A percentile compares a stretch with the other conserved stretches of the same genome.
phyloP scores from a whole-genome alignment of 305 asterid species.

The Withania somnifera region DNA sequence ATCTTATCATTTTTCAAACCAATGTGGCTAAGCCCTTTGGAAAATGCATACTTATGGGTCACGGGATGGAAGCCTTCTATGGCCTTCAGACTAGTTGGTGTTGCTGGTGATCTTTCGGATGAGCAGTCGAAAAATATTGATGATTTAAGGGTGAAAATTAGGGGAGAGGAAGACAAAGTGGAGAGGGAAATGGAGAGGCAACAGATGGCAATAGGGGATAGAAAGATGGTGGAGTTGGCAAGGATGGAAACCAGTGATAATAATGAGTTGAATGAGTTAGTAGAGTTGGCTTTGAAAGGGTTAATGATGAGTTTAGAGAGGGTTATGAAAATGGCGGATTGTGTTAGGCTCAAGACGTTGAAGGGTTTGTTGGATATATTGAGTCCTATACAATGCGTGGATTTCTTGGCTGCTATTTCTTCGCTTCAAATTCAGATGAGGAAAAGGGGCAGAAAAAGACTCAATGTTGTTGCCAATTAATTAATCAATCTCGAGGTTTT shows the following conservation, averaged over 20 bases:
- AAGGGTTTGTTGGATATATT: slow-evolving; percentile 46
- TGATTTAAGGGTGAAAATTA: slow-evolving; percentile 23
- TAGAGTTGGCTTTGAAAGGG: slow-evolving; percentile 32
- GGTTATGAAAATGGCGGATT: slow-evolving; percentile 71
- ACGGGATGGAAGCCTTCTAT: slow-evolving; percentile 70
- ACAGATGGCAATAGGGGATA: slow-evolving; percentile 46
- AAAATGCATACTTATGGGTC: slow-evolving; percentile 40
- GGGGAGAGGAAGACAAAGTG: slow-evolving; percentile 44
- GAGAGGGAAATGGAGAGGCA: slow-evolving; percentile 68
- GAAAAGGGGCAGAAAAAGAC: slow-evolving; percentile 31
- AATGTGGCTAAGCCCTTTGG: slow-evolving; percentile 46
- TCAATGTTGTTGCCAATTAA: neutral
- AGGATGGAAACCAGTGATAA: slow-evolving; percentile 5
- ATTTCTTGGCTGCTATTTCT: slow-evolving; percentile 41
- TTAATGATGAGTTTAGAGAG: slow-evolving; percentile 33
- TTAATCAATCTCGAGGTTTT: too few species aligned
- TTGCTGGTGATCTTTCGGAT: neutral
- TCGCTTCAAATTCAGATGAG: slow-evolving; percentile 39
- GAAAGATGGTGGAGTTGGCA: slow-evolving; percentile 39
- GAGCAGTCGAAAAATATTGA: slow-evolving; percentile 35
- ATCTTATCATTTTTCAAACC: slow-evolving; percentile 41
- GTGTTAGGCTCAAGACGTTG: slow-evolving; percentile 48
- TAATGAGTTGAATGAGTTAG: slow-evolving; percentile 16
- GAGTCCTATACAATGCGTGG: slow-evolving; percentile 35
- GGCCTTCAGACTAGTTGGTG: slow-evolving; percentile 31